These are phyloP conservation scores for Rachicladosporium sp. DNA, from an alignment of 2,329 filamentous ascomycete genomes.

Conservation along the genomic window DNA sequence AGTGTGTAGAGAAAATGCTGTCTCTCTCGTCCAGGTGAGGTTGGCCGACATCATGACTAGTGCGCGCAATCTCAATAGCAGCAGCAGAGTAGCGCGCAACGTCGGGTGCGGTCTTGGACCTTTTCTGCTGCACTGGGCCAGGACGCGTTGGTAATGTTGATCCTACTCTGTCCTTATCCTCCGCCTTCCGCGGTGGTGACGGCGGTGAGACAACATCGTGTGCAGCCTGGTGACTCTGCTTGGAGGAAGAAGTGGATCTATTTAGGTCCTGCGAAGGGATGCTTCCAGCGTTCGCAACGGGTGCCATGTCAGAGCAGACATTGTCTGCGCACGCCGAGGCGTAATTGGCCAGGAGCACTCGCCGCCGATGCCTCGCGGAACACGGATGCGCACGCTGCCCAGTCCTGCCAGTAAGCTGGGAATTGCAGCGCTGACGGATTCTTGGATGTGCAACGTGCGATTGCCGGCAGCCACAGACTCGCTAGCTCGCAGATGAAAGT, in stretches of 20 bases:
- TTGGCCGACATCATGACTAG: constrained; percentile 22
- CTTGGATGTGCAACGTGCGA: too few relatives aligned
- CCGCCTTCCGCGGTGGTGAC: constrained; percentile 1
- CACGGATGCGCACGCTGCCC: constrained; percentile 3
- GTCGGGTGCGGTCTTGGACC: constrained; percentile 4
- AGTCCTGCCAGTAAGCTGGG: too few relatives aligned
- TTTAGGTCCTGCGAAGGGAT: constrained; percentile 1
- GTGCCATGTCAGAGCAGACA: not conserved
- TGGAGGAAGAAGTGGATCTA: constrained; percentile 1
- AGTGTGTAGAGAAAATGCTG: constrained; percentile 52
- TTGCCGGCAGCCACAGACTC: too few relatives aligned
- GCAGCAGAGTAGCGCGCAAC: constrained; percentile 3
- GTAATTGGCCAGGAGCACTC: constrained; percentile 2
- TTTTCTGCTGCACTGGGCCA: constrained; percentile 2
- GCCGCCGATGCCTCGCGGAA: constrained; percentile 3
- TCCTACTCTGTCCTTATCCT: too few relatives aligned
- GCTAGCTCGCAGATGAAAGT: too few relatives aligned
- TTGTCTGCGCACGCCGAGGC: constrained; percentile 2
- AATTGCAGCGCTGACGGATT: too few relatives aligned
- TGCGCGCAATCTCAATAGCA: constrained; percentile 3
- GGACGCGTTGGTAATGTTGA: not conserved
- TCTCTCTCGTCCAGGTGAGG: constrained; percentile 50
- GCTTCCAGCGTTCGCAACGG: constrained; percentile 1
- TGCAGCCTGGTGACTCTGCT: too few relatives aligned
- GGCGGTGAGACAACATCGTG: constrained; percentile 1